phyloP scores from a whole-genome alignment of 805 yeast genomes.

The Phaffomyces opuntiae region DNA sequence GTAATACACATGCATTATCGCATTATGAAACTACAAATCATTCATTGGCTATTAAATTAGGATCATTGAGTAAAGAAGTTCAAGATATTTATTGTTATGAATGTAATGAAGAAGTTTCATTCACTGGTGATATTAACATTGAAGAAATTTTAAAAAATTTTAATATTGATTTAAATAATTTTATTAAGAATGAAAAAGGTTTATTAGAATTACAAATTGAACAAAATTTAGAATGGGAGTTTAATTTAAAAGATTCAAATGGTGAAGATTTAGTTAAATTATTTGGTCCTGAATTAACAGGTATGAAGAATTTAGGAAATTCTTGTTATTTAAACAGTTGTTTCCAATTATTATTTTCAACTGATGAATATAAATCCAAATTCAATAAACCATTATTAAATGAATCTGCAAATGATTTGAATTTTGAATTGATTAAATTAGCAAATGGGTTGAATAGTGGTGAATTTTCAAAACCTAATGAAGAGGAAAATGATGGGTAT shows the following conservation, averaged over 20 bases:
- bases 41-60: slow-evolving; percentile 83
- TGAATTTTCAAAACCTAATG: slow-evolving; percentile 56
- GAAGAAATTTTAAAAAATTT: slow-evolving; percentile 34
- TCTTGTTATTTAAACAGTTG: slow-evolving; percentile 86
- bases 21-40: slow-evolving; percentile 63
- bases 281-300: slow-evolving; percentile 74
- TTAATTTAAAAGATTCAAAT: slow-evolving; percentile 63
- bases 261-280: slow-evolving; percentile 62
- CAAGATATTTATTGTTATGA: slow-evolving; percentile 86
- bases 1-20: slow-evolving; percentile 80
- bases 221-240: slow-evolving; percentile 91
- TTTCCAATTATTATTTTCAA: slow-evolving; percentile 57
- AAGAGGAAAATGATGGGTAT: slow-evolving; percentile 28
- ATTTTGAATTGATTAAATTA: slow-evolving; percentile 71
- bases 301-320: slow-evolving; percentile 85
- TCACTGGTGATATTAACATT: slow-evolving; percentile 32
- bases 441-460: slow-evolving; percentile 77
- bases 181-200: slow-evolving; percentile 76
- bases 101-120: slow-evolving; percentile 84
- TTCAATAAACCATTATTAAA: slow-evolving; percentile 30
- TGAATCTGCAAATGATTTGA: slow-evolving; percentile 33
- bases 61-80: slow-evolving; percentile 72
- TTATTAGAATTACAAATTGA: slow-evolving; percentile 86
- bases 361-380: slow-evolving; percentile 25
- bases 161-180: slow-evolving; percentile 55